phyloP scores from a whole-genome alignment of 2,329 filamentous ascomycete species.

The Didymella pomorum region DNA sequence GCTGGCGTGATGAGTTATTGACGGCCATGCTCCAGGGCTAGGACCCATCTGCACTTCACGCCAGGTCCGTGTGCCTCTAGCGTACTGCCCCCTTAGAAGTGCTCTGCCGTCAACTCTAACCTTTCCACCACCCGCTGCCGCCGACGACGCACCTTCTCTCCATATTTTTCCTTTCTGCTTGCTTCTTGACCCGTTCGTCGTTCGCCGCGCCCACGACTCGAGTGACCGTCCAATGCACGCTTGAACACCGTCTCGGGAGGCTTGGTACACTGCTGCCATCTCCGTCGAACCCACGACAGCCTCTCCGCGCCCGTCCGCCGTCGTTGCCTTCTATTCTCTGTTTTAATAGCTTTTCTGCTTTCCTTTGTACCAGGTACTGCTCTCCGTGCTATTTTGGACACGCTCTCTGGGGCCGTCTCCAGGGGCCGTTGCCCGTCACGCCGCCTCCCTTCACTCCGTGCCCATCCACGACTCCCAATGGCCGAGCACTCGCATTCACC shows the following conservation, averaged over 20 bases:
- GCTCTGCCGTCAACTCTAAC: slow-evolving; percentile 22
- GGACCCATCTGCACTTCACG: neutral
- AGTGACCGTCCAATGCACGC: slow-evolving; percentile 48
- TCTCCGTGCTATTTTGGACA: slow-evolving; percentile 22
- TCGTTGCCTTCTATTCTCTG: slow-evolving; percentile 47
- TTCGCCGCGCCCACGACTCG: slow-evolving; percentile 36
- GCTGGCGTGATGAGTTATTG: slow-evolving; percentile 29
- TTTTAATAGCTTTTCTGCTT: slow-evolving; percentile 48
- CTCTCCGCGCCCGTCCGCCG: slow-evolving; percentile 44
- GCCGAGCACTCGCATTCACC: slow-evolving; percentile 18
- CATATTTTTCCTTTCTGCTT: slow-evolving; percentile 48
- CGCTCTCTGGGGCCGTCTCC: slow-evolving; percentile 25
- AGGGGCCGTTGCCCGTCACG: slow-evolving; percentile 16
- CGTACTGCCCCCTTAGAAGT: slow-evolving; percentile 25
- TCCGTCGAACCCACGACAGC: slow-evolving; percentile 50
- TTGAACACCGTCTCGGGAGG: slow-evolving; percentile 50
- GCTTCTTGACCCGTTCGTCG: slow-evolving; percentile 38
- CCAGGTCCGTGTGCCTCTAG: slow-evolving; percentile 1
- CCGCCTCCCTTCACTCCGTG: slow-evolving; percentile 15
- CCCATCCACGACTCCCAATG: slow-evolving; percentile 6
- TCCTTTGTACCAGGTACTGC: slow-evolving; percentile 40
- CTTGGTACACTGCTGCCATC: slow-evolving; percentile 53
- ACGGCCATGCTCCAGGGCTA: slow-evolving; percentile 13
- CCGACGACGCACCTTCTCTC: slow-evolving; percentile 38
- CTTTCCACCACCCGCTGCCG: slow-evolving; percentile 36